Evolutionary conservation across 164 flowering plant species (phyloP).

Genomic region (Liriodendron chinense): DNA sequence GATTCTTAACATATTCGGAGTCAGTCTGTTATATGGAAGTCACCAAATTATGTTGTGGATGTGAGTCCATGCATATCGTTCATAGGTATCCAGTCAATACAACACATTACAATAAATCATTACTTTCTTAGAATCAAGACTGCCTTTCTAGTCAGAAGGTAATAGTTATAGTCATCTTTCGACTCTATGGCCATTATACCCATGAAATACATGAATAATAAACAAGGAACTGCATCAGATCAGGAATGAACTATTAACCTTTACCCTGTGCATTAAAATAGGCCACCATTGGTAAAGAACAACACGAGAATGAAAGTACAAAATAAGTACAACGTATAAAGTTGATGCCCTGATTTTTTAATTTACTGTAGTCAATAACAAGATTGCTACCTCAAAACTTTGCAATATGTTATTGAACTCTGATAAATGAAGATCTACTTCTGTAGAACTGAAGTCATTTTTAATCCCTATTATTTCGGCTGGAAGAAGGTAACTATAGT

Average conservation of each 20-base stretch:
- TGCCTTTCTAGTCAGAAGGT: no score
- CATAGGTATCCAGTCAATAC: no score
- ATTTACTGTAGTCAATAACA: not conserved
- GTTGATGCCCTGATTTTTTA: no score
- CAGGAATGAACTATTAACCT: not conserved
- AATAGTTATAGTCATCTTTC: not conserved
- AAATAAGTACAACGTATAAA: not conserved
- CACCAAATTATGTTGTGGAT: no score
- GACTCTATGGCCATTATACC: not conserved
- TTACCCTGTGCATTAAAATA: not conserved
- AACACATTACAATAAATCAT: no score
- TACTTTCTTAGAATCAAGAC: no score
- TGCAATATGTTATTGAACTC: constrained; percentile 65
- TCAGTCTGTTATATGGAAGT: no score
- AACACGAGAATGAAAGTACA: not conserved
- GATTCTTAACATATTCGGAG: no score
- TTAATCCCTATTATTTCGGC: constrained; percentile 75
- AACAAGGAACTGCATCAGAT: not conserved
- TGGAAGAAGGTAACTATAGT: constrained; percentile 84
- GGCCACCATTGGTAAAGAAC: not conserved
- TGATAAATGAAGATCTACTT: constrained; percentile 56
- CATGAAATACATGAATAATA: not conserved
- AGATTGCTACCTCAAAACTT: constrained; percentile 61
- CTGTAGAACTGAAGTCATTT: constrained; percentile 31
- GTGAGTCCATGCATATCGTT: no score